Evolutionary conservation across 2,329 filamentous ascomycete genomes (phyloP).

Genomic region (Botrytis pseudocinerea): DNA sequence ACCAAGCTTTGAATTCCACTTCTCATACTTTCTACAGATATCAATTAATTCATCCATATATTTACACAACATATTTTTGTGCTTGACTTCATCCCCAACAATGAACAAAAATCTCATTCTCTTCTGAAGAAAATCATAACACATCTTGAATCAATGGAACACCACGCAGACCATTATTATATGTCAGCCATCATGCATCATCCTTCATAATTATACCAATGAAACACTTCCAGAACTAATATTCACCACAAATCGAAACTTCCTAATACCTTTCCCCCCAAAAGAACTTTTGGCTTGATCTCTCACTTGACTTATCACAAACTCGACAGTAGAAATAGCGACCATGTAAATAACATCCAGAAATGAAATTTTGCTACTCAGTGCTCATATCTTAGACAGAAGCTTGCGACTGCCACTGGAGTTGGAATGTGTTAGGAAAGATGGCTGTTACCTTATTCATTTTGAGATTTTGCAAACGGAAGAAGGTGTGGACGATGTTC

Average conservation of each 20-base stretch:
- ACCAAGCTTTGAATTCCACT: not conserved
- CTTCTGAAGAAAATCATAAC: not conserved
- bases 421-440: not conserved
- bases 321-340: rapidly evolving
- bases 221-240: rapidly evolving
- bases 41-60: not conserved
- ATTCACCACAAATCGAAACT: not conserved
- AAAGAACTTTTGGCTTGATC: not conserved
- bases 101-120: not conserved
- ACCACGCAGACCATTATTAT: rapidly evolving
- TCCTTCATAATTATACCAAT: not conserved
- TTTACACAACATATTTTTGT: too few relatives aligned
- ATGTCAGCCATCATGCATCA: not conserved
- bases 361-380: not conserved
- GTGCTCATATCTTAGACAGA: not conserved
- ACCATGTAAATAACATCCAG: too few relatives aligned
- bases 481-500: not conserved
- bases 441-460: not conserved
- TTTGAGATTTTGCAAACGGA: not conserved
- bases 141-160: rapidly evolving
- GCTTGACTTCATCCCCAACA: not conserved
- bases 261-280: not conserved
- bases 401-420: not conserved
- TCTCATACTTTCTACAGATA: not conserved
- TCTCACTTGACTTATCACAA: not conserved